Conservation (phyloP, 2,329 filamentous ascomycete genomes). For the Talaromyces piceae region DNA sequence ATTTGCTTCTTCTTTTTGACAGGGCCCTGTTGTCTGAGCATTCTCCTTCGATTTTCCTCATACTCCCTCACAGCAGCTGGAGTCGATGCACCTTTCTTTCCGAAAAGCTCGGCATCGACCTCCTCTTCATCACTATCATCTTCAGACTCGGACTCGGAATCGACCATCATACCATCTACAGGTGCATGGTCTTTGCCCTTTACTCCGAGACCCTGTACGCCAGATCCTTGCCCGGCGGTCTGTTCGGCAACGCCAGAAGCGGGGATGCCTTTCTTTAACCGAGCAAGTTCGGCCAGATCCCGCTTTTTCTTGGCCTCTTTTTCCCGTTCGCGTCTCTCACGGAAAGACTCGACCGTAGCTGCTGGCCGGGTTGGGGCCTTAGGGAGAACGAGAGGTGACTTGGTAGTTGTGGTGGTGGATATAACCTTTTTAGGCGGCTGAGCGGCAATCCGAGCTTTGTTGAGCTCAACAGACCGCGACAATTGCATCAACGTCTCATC, state of each 20-base stretch:
- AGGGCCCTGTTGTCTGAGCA: constrained; percentile 58
- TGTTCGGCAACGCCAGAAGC: constrained; percentile 46
- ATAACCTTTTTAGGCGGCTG: constrained; percentile 23
- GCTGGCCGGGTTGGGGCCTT: constrained; percentile 21
- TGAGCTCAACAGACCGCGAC: constrained; percentile 36
- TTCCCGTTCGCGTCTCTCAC: constrained; percentile 65
- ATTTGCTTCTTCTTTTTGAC: constrained; percentile 76
- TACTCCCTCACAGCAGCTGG: constrained; percentile 39
- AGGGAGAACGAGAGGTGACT: constrained; percentile 15
- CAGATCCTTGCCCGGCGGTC: constrained; percentile 71
- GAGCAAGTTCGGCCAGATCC: constrained; percentile 64
- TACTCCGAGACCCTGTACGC: constrained; percentile 60
- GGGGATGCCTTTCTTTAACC: constrained; percentile 51
- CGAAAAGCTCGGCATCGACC: constrained; percentile 63
- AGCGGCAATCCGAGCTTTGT: constrained; percentile 29
- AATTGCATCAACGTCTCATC: constrained; percentile 36
- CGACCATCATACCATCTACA: constrained; percentile 82
- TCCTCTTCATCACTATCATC: constrained; percentile 74
- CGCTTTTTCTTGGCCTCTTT: constrained; percentile 66
- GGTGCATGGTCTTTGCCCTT: constrained; percentile 71
- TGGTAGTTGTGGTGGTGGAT: constrained; percentile 19
- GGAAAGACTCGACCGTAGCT: constrained; percentile 51
- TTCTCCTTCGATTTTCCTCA: constrained; percentile 39
- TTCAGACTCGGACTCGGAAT: constrained; percentile 54
- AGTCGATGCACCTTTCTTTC: constrained; percentile 30